These are phyloP conservation scores for Phytophthora capsici DNA, from an alignment of 352 stramenopile genomes.

Conservation along the genomic window DNA sequence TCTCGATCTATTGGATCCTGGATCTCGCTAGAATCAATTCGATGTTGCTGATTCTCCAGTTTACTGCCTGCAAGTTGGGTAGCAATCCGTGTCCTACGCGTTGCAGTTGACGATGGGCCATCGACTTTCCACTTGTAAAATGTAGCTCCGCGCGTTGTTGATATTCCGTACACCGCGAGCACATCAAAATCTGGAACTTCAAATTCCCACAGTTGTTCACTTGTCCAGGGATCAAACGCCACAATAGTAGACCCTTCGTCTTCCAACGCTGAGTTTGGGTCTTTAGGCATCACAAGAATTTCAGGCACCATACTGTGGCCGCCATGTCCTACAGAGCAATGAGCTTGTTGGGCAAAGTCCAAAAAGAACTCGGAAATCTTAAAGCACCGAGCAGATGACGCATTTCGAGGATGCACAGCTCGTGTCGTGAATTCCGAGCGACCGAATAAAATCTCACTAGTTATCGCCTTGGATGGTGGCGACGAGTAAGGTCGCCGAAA, in stretches of 20 bases:
- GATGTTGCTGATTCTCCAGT: slow-evolving; percentile 6
- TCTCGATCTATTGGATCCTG: not conserved
- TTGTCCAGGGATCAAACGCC: slow-evolving; percentile 75
- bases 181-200: slow-evolving; percentile 76
- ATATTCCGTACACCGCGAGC: slow-evolving; percentile 73
- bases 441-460: slow-evolving; percentile 67
- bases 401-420: slow-evolving; percentile 66
- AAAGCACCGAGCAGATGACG: slow-evolving; percentile 70
- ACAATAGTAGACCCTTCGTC: slow-evolving; percentile 76
- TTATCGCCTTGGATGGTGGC: slow-evolving; percentile 9
- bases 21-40: slow-evolving; percentile 14
- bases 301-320: slow-evolving; percentile 44
- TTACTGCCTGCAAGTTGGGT: slow-evolving; percentile 3
- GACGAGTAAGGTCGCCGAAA: slow-evolving; percentile 59
- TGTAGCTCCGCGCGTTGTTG: slow-evolving; percentile 48
- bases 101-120: slow-evolving; percentile 59
- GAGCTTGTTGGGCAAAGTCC: slow-evolving; percentile 65
- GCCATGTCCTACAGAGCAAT: slow-evolving; percentile 46
- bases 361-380: slow-evolving; percentile 88
- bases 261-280: slow-evolving; percentile 49
- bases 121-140: slow-evolving; percentile 83
- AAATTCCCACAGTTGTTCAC: slow-evolving; percentile 76
- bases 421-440: slow-evolving; percentile 77
- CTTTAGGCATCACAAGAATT: slow-evolving; percentile 68
- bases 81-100: slow-evolving; percentile 3